Evolutionary conservation across 768 basidiomycete genomes (phyloP), one percentile per base, ranked within the genome.

Genomic region (Macrocybe gigantea): DNA sequence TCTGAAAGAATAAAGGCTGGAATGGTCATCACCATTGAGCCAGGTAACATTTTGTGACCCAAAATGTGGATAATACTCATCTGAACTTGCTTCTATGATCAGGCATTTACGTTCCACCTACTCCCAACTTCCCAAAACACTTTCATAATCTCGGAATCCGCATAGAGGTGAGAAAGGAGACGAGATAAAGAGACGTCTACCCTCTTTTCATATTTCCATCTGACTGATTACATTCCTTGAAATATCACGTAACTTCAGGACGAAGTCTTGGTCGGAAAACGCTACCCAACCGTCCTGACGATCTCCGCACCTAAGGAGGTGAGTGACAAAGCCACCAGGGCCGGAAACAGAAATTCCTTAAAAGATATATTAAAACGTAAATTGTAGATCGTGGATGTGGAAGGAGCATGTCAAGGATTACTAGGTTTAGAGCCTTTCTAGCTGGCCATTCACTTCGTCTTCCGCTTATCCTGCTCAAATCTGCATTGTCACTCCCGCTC

Each of bases 1-100:
- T 36, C 45, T 14, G 38, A 42, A 51, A 89, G 92, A 22, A 62
- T 97, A 47, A 75, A 82, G 52, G 74, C 75, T 6, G 93, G 93
- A 0, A 96, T 93, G 82, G 90, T 96, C 6, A 80, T 96, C 38
- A 96, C 94, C 1, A 77, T 97, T 49, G 94, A 96, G 59, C 92
- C 91, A 50, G 90, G 87, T 82, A 53, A 45, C 34, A 10, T 32
- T 32, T 8, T 51, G 13, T 5, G 6, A 6, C 22, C 15, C 32
- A 22, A 22, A 22, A 22, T 22, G 4, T 22, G 1, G 2, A 22
- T 22, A 4, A 22, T 22, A 22, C 4, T 22, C 4, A 22, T 22
- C 22, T 22, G 22, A 22, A 22, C 22, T 2, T 22, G 22, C 22
- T 22, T 22, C 22, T 4, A 22, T 22, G 22, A 36, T 3, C 33